phyloP scores from a whole-genome alignment of 2,329 filamentous ascomycete species.

The Stachybotrys elegans region DNA sequence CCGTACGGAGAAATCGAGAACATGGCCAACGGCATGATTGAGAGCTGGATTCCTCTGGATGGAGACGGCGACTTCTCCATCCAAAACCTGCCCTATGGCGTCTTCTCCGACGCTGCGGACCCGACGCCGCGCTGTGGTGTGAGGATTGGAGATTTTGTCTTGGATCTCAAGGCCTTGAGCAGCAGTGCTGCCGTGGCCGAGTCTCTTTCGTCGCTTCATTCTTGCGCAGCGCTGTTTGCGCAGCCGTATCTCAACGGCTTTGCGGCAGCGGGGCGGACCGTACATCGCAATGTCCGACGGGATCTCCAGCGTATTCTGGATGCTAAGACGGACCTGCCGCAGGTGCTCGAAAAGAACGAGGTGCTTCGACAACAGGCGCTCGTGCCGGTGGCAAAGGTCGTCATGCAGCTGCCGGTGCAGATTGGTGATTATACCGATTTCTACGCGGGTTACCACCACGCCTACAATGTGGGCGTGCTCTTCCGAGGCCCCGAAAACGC shows the following conservation, averaged over 20 bases:
- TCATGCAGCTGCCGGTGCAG: slow-evolving; percentile 66
- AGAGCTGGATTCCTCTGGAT: slow-evolving; percentile 11
- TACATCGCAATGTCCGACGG: slow-evolving; percentile 65
- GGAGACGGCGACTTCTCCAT: slow-evolving; percentile 51
- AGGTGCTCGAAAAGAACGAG: slow-evolving; percentile 30
- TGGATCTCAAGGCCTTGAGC: slow-evolving; percentile 46
- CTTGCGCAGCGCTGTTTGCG: no score
- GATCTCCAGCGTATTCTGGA: slow-evolving; percentile 59
- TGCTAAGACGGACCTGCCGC: slow-evolving; percentile 41
- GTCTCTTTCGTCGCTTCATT: no score
- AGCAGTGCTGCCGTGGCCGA: no score
- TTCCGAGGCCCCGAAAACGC: slow-evolving; percentile 71
- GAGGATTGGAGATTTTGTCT: slow-evolving; percentile 63
- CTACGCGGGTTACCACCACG: slow-evolving; percentile 75
- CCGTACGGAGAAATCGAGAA: no score
- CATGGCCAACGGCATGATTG: no score
- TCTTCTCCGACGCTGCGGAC: slow-evolving; percentile 58
- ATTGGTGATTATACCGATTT: slow-evolving; percentile 86
- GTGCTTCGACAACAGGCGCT: slow-evolving; percentile 22
- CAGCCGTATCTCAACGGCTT: slow-evolving; percentile 24
- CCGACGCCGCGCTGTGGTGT: slow-evolving; percentile 40
- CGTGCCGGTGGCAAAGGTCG: slow-evolving; percentile 38
- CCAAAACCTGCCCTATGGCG: slow-evolving; percentile 70
- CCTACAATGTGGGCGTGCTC: slow-evolving; percentile 62
- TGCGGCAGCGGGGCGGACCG: slow-evolving; percentile 55